Conservation (phyloP, 2,329 filamentous ascomycete genomes). For the Trichoderma atrobrunneum region DNA sequence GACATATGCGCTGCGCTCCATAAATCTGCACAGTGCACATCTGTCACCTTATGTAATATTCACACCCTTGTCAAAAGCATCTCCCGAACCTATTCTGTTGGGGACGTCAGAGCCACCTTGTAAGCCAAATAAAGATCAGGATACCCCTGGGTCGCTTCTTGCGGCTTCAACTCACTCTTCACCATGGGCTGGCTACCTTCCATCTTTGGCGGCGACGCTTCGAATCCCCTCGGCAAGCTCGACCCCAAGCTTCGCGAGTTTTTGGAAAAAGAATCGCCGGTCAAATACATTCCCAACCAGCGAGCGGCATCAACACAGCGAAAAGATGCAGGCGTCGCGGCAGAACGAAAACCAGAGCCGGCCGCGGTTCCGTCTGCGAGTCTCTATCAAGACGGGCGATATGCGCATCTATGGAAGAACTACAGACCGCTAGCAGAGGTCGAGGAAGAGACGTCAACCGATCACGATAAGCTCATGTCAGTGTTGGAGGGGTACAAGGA, state of each 20-base stretch:
- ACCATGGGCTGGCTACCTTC: slow-evolving; percentile 59
- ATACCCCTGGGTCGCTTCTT: slow-evolving; percentile 7
- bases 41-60: slow-evolving; percentile 13
- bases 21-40: slow-evolving; percentile 11
- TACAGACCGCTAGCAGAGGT: slow-evolving; percentile 73
- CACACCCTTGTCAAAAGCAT: slow-evolving; percentile 18
- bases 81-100: slow-evolving; percentile 17
- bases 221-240: slow-evolving; percentile 64
- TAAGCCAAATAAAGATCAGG: neutral
- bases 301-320: slow-evolving; percentile 21
- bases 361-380: slow-evolving; percentile 47
- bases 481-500: slow-evolving; percentile 83
- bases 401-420: slow-evolving; percentile 87
- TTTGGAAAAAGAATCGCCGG: slow-evolving; percentile 75
- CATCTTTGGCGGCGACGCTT: slow-evolving; percentile 48
- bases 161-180: slow-evolving; percentile 11
- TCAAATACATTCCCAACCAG: slow-evolving; percentile 55
- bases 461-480: slow-evolving; percentile 76
- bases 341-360: slow-evolving; percentile 21
- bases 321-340: slow-evolving; percentile 21
- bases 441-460: slow-evolving; percentile 66
- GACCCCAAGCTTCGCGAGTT: slow-evolving; percentile 83
- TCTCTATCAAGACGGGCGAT: slow-evolving; percentile 59
- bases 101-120: slow-evolving; percentile 14
- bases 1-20: neutral